Evolutionary conservation across 2,329 filamentous ascomycete genomes (phyloP).

Genomic region (Claviceps sp.): DNA sequence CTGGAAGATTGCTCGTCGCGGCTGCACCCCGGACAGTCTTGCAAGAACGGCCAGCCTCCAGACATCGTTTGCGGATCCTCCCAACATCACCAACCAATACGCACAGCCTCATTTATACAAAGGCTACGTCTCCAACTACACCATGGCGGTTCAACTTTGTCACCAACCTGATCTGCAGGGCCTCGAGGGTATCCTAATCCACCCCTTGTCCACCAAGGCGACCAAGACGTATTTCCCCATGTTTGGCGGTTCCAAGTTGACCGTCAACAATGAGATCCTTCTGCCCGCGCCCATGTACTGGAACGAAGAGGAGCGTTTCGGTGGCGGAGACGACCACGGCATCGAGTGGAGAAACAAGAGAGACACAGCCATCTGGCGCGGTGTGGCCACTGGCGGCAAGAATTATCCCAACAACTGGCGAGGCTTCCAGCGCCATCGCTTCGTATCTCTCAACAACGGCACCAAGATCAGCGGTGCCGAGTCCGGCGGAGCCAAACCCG

Average conservation of each 20-base stretch:
- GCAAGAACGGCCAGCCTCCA: slow-evolving; percentile 36
- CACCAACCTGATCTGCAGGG: slow-evolving; percentile 51
- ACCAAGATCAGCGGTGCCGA: slow-evolving; percentile 42
- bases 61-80: slow-evolving; percentile 30
- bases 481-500: slow-evolving; percentile 22
- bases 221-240: slow-evolving; percentile 48
- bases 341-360: slow-evolving; percentile 43
- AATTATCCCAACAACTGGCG: slow-evolving; percentile 52
- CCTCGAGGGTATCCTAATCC: slow-evolving; percentile 51
- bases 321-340: slow-evolving; percentile 39
- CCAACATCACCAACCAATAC: slow-evolving; percentile 30
- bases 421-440: slow-evolving; percentile 62
- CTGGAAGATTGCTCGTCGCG: slow-evolving; percentile 44
- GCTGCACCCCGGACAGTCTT: slow-evolving; percentile 49
- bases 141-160: slow-evolving; percentile 47
- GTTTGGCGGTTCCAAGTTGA: slow-evolving; percentile 56
- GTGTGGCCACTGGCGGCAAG: slow-evolving; percentile 50
- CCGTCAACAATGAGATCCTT: slow-evolving; percentile 57
- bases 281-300: slow-evolving; percentile 59
- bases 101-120: slow-evolving; percentile 35
- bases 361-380: slow-evolving; percentile 46
- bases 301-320: slow-evolving; percentile 48
- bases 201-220: slow-evolving; percentile 41
- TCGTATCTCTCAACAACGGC: slow-evolving; percentile 59
- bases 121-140: slow-evolving; percentile 50